phyloP scores from a whole-genome alignment of 1,139 yeast species.

The Hansenula lynferdii region DNA sequence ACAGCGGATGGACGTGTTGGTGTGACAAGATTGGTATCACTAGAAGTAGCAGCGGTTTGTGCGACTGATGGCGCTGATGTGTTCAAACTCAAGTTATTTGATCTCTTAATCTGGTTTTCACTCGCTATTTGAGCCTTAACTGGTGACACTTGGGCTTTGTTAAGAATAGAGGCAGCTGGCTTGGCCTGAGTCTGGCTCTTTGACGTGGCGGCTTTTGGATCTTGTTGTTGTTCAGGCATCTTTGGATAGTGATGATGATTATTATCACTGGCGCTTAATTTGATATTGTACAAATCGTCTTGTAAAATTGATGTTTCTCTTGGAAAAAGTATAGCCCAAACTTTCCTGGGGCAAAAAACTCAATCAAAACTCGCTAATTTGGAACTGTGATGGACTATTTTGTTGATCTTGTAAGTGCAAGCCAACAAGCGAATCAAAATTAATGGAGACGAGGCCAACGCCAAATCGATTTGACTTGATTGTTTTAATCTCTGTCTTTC shows the following conservation, averaged over 20 bases:
- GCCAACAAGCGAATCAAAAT: too few species aligned
- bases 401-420: too few species aligned
- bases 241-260: neutral
- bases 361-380: too few species aligned
- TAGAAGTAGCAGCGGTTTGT: neutral
- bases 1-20: slow-evolving; percentile 1
- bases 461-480: too few species aligned
- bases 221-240: neutral
- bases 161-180: slow-evolving; percentile 1
- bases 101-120: slow-evolving; percentile 1
- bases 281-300: neutral
- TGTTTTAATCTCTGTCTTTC: too few species aligned
- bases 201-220: neutral
- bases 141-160: neutral
- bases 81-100: neutral
- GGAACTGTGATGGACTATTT: too few species aligned
- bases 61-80: neutral
- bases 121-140: neutral
- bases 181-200: neutral
- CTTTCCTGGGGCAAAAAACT: too few species aligned
- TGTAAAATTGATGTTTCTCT: too few species aligned
- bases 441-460: too few species aligned
- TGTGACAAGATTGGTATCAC: neutral
- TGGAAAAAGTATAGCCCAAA: too few species aligned
- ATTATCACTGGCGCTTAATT: neutral